Evolutionary conservation across 2,329 filamentous ascomycete species (phyloP), one percentile per base, ranked within the genome.

Genomic region (Fusarium buxicola): DNA sequence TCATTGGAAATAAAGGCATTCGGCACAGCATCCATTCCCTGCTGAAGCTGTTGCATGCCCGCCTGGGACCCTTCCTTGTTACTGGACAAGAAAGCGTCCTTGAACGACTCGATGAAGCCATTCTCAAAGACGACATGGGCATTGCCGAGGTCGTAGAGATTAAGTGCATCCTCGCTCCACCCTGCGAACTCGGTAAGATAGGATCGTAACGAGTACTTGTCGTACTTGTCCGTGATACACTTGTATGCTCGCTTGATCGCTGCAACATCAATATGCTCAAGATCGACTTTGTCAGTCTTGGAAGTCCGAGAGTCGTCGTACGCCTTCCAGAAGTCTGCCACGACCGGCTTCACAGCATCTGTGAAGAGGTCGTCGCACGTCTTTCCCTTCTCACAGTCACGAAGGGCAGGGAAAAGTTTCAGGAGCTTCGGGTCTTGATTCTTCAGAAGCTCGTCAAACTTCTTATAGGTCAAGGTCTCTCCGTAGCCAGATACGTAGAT

Each of bases 91-190:
- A 53, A 53, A 0, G 32, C 43, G 4, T 48, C 50, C 5, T 53
- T 39, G 18, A 53, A 53, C 0, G 32, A 38, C 4, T 53, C 32
- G 1, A 53, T 39, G 4, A 53, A 53, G 0, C 41, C 41, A 1
- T 53, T 53, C 6, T 53, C 50, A 1, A 53, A 53, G 1, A 53
- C 41, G 0, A 39, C 50, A 7, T 53, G 50, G 5, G 50, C 32
- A 3, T 53, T 53, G 0, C 41, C 50, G 1, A 53, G 50, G 28
- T 53, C 41, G 16, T 53, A 48, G 0, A 53, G 18, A 6, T 53
- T 48, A 0, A 53, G 4, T 3, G 50, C 50, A 27, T 53, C 50
- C 7, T 53, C 41, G 4, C n/a, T 31, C 50, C 50, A 48, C 0
- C 8, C 8, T 1, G 50, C 50, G 0, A 10, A 8, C 2, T 53